Evolutionary conservation across 768 basidiomycete species (phyloP), one percentile per base, ranked within the genome.

Genomic region (Boletus bicolor): DNA sequence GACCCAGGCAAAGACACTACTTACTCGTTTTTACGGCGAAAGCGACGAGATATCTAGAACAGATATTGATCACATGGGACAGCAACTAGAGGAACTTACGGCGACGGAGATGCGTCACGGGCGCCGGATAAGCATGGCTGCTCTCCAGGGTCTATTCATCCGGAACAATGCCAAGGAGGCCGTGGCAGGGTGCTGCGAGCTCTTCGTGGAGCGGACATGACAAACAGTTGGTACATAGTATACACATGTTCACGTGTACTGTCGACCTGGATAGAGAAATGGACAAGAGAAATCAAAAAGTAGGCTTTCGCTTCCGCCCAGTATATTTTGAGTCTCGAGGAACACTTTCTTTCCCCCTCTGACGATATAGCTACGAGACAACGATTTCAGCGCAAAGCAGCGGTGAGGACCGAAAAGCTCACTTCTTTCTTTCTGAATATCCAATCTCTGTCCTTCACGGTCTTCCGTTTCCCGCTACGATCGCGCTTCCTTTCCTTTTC

Each of bases 381-480:
- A 37, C 35, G 24, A 32, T 36, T 24, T 61, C 38, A 63, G 43
- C 11, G 17, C 39, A 24, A 59, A 30, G 46, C 11, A 34, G 48
- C 28, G 32, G n/a, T 3, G 47, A 51, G 36, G 21, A 54, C 8
- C 7, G 64, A 49, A 35, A 36, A 17, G 34, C 79, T 53, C 58
- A 89, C 93, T 80, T 96, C 91, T 82, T 99, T 99, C 78, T 99
- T 99, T 75, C 86, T 89, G 65, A 97, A 67, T 57, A 98, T 93
- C 94, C 94, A 99, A 58, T 96, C 91, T 68, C 78, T 86, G 66
- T 86, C 86, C 66, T 90, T 93, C 35, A 86, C 64, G 44, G 63
- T 73, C 69, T 87, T 92, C 62, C 87, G 79, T 75, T 89, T 93
- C 57, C 83, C 85, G 26, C 71, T 79, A 60, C 81, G 85, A 46